Evolutionary conservation across 495 filamentous ascomycete species (phyloP).

Genomic region (Podospora australis): DNA sequence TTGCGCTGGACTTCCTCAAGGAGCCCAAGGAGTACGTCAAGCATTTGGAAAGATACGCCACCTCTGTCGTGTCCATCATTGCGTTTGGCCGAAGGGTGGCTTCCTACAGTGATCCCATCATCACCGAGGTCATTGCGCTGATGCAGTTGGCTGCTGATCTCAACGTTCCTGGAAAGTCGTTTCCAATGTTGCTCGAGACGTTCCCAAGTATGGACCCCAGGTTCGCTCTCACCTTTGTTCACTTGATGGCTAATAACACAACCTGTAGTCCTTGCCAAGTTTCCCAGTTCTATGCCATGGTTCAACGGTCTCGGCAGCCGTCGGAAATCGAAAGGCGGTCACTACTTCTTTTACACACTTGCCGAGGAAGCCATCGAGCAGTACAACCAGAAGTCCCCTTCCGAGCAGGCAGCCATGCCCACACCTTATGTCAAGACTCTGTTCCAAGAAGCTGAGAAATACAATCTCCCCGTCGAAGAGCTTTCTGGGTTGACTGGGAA

Average conservation of each 20-base stretch:
- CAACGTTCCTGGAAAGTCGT: slow-evolving; percentile 56
- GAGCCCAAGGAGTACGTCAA: slow-evolving; percentile 50
- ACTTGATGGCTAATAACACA: slow-evolving; percentile 16
- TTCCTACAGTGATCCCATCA: slow-evolving; percentile 51
- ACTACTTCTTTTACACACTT: slow-evolving; percentile 51
- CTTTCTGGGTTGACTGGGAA: slow-evolving; percentile 55
- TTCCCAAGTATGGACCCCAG: slow-evolving; percentile 39
- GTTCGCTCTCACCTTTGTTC: neutral
- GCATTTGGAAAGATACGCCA: slow-evolving; percentile 58
- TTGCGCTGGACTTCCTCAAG: slow-evolving; percentile 46
- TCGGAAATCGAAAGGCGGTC: slow-evolving; percentile 35
- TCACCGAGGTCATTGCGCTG: slow-evolving; percentile 54
- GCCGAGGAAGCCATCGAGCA: slow-evolving; percentile 48
- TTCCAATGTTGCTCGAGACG: slow-evolving; percentile 56
- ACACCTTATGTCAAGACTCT: slow-evolving; percentile 48
- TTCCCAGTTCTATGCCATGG: slow-evolving; percentile 54
- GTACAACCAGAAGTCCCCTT: slow-evolving; percentile 32
- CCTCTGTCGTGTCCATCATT: slow-evolving; percentile 58
- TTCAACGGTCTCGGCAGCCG: slow-evolving; percentile 50
- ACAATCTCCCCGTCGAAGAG: slow-evolving; percentile 47
- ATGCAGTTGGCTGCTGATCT: slow-evolving; percentile 61
- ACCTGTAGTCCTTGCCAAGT: slow-evolving; percentile 45
- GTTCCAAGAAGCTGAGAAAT: slow-evolving; percentile 42
- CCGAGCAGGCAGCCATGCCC: slow-evolving; percentile 37
- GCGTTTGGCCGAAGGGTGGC: slow-evolving; percentile 57